Evolutionary conservation across 768 basidiomycete species (phyloP).

Genomic region (Ephemerocybe angulata): DNA sequence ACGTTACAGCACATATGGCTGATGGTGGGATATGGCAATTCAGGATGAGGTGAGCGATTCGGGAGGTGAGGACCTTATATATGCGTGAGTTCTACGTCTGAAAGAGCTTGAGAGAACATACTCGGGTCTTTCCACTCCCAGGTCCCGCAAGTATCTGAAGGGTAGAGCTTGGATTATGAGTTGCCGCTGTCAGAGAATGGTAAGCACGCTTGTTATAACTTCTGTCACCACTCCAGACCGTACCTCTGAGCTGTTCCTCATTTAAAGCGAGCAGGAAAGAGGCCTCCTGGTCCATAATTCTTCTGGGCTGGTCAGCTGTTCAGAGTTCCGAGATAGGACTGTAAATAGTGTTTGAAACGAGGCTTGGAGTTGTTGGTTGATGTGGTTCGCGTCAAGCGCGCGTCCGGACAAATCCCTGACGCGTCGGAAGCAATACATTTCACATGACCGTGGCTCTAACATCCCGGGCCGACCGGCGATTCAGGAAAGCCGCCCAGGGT

Average conservation of each 20-base stretch:
- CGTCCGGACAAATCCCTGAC: no score
- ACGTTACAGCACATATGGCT: constrained; percentile 76
- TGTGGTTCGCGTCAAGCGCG: no score
- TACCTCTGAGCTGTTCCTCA: constrained; percentile 38
- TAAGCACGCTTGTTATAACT: not conserved
- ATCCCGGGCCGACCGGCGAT: no score
- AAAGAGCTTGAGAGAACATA: constrained; percentile 6
- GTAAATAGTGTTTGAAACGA: no score
- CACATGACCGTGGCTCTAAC: no score
- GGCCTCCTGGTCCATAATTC: not conserved
- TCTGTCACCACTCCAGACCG: not conserved
- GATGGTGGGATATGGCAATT: constrained; percentile 47
- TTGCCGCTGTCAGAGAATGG: constrained; percentile 48
- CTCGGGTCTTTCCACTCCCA: constrained; percentile 69
- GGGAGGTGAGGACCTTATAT: constrained; percentile 57
- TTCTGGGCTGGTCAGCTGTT: no score
- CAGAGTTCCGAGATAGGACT: no score
- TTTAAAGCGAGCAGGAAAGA: constrained; percentile 26
- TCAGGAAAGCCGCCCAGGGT: no score
- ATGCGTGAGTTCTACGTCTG: not conserved
- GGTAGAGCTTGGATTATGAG: constrained; percentile 56
- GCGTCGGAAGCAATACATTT: no score
- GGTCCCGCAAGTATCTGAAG: constrained; percentile 84
- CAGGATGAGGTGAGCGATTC: constrained; percentile 64
- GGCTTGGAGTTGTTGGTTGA: no score